Evolutionary conservation across 2,329 filamentous ascomycete species (phyloP).

Genomic region (Aulographum hederae): DNA sequence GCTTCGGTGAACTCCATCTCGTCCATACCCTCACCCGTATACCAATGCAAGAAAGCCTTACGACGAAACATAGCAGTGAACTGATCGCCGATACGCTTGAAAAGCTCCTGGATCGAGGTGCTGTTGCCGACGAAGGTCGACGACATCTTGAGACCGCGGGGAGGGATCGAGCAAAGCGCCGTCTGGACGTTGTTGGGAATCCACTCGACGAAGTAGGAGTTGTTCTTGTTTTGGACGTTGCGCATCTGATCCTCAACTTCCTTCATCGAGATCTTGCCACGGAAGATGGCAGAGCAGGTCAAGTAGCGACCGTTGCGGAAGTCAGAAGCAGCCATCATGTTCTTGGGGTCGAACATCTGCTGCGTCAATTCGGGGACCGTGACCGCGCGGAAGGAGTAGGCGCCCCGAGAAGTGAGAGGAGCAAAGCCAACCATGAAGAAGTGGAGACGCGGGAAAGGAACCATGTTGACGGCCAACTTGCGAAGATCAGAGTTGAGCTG

Average conservation of each 20-base stretch:
- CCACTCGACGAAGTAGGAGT: constrained; percentile 99
- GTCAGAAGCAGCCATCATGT: constrained; percentile 99
- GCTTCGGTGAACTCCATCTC: constrained; percentile 99
- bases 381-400: constrained; percentile 92
- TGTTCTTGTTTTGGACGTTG: constrained; percentile 99
- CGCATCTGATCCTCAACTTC: constrained; percentile 99
- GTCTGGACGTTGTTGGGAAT: constrained; percentile 99
- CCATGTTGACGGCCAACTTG: constrained; percentile 99
- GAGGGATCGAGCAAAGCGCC: constrained; percentile 95
- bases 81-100: constrained; percentile 99
- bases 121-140: constrained; percentile 99
- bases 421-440: constrained; percentile 99
- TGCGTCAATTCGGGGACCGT: constrained; percentile 96
- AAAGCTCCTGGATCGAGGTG: constrained; percentile 98
- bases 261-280: constrained; percentile 99
- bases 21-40: constrained; percentile 99
- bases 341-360: constrained; percentile 99
- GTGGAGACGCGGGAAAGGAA: constrained; percentile 99
- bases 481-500: constrained; percentile 99
- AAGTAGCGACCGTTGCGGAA: constrained; percentile 99
- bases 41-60: constrained; percentile 99
- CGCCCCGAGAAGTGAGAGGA: constrained; percentile 82
- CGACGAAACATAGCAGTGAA: constrained; percentile 99
- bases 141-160: constrained; percentile 96
- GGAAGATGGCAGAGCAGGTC: constrained; percentile 99